These are phyloP conservation scores for Tetrahymena elliotti DNA, from an alignment of 73 alveolate species.

Conservation along the genomic window DNA sequence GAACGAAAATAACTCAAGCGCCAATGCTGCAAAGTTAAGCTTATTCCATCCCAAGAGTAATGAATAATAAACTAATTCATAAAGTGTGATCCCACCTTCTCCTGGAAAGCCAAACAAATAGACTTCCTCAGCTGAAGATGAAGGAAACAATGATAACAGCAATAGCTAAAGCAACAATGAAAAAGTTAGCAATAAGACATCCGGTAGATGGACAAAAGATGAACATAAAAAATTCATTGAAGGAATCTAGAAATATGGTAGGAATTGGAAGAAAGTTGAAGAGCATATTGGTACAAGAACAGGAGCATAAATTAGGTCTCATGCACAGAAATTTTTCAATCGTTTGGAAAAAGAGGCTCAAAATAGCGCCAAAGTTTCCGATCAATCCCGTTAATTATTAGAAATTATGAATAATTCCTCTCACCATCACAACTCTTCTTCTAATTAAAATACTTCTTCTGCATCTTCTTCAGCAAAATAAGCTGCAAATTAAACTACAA, in stretches of 20 bases:
- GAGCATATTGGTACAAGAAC: slow-evolving; percentile 65
- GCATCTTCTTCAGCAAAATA: neutral
- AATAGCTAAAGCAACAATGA: neutral
- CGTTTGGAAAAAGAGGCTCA: slow-evolving; percentile 44
- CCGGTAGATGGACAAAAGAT: slow-evolving; percentile 71
- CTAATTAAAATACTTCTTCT: neutral
- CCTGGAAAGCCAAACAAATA: neutral
- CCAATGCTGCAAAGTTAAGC: neutral
- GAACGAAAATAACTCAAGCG: neutral
- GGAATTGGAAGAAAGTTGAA: slow-evolving; percentile 73
- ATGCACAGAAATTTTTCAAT: slow-evolving; percentile 71
- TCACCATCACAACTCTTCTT: neutral
- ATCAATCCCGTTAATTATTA: neutral
- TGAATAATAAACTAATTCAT: neutral
- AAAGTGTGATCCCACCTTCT: neutral
- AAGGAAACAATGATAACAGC: neutral
- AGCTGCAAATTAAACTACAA: neutral
- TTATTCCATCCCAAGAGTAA: neutral
- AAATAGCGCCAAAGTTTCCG: neutral
- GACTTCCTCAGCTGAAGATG: neutral
- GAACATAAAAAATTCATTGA: slow-evolving; percentile 71
- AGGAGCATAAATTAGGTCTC: slow-evolving; percentile 68
- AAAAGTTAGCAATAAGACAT: neutral
- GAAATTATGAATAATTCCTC: neutral
- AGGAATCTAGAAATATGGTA: slow-evolving; percentile 62